phyloP scores from a whole-genome alignment of 2,329 filamentous ascomycete genomes.

The Trichoderma afroharzianum region DNA sequence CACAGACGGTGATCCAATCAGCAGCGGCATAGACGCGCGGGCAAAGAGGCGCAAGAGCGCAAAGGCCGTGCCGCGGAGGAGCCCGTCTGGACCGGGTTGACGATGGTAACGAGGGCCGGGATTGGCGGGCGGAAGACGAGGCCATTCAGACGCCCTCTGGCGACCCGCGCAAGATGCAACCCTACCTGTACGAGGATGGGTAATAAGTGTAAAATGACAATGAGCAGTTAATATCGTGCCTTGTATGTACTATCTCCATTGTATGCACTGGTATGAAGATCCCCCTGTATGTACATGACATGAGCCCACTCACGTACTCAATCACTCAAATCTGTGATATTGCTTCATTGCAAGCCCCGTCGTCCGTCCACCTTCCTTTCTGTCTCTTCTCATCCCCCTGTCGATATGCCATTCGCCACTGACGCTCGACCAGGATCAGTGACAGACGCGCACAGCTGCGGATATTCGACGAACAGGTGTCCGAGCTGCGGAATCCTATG shows the following conservation, averaged over 20 bases:
- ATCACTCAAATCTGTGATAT: neutral
- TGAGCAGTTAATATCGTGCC: neutral
- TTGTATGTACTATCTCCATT: neutral
- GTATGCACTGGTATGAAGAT: neutral
- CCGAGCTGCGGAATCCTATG: neutral
- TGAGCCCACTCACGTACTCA: neutral
- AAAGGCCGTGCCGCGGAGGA: conserved; percentile 5
- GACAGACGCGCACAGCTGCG: neutral
- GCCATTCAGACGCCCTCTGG: neutral
- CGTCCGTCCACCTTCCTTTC: neutral
- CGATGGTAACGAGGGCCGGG: neutral
- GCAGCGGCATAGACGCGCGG: conserved; percentile 7
- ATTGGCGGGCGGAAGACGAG: neutral
- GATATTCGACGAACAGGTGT: neutral
- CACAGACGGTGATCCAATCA: conserved; percentile 4
- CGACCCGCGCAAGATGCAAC: conserved; percentile 9
- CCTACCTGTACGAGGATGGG: neutral
- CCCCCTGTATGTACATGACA: neutral
- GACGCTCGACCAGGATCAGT: neutral
- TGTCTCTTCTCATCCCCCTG: neutral
- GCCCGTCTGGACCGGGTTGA: neutral
- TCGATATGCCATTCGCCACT: neutral
- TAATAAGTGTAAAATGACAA: neutral
- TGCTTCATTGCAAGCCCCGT: neutral
- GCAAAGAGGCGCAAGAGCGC: neutral